Base-by-base conservation (phyloP, 1,139 yeast genomes). In the Saccharomyces hybrid region DNA sequence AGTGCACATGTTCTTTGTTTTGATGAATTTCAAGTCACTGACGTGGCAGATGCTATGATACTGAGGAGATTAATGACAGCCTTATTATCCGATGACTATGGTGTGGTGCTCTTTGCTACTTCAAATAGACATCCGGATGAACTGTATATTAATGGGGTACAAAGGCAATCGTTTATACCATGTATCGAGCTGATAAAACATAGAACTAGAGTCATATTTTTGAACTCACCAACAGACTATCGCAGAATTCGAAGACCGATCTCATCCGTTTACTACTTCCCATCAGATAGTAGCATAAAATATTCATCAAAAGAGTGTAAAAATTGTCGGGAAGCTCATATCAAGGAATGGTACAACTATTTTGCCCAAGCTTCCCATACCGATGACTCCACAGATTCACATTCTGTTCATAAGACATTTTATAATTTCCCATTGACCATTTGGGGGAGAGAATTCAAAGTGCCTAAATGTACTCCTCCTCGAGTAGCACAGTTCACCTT, bases 21-120 rank as follows among this genome's bases (percentile, higher is more conserved):
- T 70, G 99, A 93, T 72, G 99, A 93, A 73, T 90, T 91, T 66
- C 95, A 88, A 70, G 98, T 93, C 48, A 88, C 96, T 0, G 99
- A 93, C 70, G 97, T 93, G 38, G 99, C 98, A 0, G 99, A 93
- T 71, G 99, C 99, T 2, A 93, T 93, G 99, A 77, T 93, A 47
- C 75, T 93, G 51, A 79, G 99, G 59, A 77, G 96, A 53, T 73
- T 91, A 47, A 68, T 90, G 52, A 79, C 83, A 67, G 77, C 80
- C 29, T 74, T 83, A 50, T 70, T 93, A 52, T 76, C 82, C 38
- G 82, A 84, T 0, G 79, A 83, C 48, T 86, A 85, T 66, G 98
- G 98, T 0, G 84, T 90, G 27, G 84, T 91, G 2, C 73, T 95
- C 12, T 91, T 93, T 74, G 93, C 96, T 42, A 93, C 99, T 0